Conservation (phyloP, 2,329 filamentous ascomycete genomes). For the Phoma sp. region DNA sequence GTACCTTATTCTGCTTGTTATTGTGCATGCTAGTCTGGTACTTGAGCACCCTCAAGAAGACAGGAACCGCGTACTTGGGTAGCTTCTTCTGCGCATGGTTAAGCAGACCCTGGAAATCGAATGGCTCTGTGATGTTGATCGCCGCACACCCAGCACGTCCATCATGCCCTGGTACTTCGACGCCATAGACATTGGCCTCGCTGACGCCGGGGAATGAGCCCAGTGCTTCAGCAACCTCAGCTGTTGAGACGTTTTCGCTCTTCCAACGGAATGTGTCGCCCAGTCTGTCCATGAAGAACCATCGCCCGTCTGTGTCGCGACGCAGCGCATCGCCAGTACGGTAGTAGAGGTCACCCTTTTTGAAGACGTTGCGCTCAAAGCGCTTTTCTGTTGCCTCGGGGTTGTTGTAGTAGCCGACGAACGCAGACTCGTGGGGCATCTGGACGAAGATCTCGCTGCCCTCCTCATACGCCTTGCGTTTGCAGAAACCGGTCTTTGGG, state of each 20-base stretch:
- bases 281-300: slow-evolving; percentile 57
- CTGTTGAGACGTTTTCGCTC: slow-evolving; percentile 56
- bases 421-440: slow-evolving; percentile 63
- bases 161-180: slow-evolving; percentile 55
- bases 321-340: slow-evolving; percentile 56
- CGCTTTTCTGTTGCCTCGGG: slow-evolving; percentile 67
- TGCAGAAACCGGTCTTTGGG: slow-evolving; percentile 70
- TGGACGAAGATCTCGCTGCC: slow-evolving; percentile 79
- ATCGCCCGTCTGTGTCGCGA: slow-evolving; percentile 51
- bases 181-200: slow-evolving; percentile 58
- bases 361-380: slow-evolving; percentile 55
- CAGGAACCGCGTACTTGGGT: slow-evolving; percentile 75
- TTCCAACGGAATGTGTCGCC: slow-evolving; percentile 60
- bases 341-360: slow-evolving; percentile 56
- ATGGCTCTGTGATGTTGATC: slow-evolving; percentile 60
- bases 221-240: slow-evolving; percentile 54
- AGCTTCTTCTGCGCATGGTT: slow-evolving; percentile 64
- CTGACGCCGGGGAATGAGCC: slow-evolving; percentile 53
- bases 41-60: slow-evolving; percentile 71
- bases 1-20: slow-evolving; percentile 81
- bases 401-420: slow-evolving; percentile 74
- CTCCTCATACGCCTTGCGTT: slow-evolving; percentile 66
- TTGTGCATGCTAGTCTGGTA: slow-evolving; percentile 70
- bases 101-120: slow-evolving; percentile 62
- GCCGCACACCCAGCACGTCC: slow-evolving; percentile 63